Evolutionary conservation across 805 yeast genomes (phyloP), one percentile per base, ranked within the genome.

Genomic region (Aciculoconidium aculeatum): DNA sequence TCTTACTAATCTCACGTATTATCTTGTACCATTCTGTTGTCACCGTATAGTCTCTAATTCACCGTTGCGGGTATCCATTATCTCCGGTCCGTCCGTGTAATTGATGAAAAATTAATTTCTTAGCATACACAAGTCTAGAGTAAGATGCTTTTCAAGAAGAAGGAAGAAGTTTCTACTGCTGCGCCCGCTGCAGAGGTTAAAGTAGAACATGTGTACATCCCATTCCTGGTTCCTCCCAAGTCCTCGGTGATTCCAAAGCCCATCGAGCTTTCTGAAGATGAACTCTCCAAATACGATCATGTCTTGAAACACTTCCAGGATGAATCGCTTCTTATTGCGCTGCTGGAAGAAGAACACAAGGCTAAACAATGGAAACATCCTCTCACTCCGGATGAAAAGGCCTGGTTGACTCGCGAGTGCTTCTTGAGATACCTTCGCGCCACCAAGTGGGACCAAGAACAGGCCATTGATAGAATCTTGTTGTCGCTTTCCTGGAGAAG

Each of bases 401-500:
- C 95, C 0, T 92, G 98, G 98, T 65, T 92, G 32, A 83, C 96
- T 2, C 72, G 81, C 45, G 98, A 92, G 53, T 92, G 98, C 52
- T 67, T 92, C 34, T 57, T 86, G 46, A 73, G 99, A 51, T 92
- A 92, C 53, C 61, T 90, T 32, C 72, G 96, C 32, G 99, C 98
- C 14, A 82, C 96, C 14, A 90, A 86, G 53, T 92, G 98, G 98
- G 67, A 72, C 17, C 68, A 67, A 1, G 56, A 67, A 16, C 84
- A 80, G 8, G 83, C 94, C 21, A 78, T 77, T 28, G 70, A 70
- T 32, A 73, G 98, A 47, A 65, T 92, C 7, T 80, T 76, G 41
- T 72, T 75, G 13, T 80, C 97, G 0, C 42, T 92, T 12, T 78
- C 84, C 3, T 92, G 98, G 98, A 76, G 98, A 62, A 76, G 96